phyloP scores from a whole-genome alignment of 78 protist species.

The Cavenderia fasciculata region DNA sequence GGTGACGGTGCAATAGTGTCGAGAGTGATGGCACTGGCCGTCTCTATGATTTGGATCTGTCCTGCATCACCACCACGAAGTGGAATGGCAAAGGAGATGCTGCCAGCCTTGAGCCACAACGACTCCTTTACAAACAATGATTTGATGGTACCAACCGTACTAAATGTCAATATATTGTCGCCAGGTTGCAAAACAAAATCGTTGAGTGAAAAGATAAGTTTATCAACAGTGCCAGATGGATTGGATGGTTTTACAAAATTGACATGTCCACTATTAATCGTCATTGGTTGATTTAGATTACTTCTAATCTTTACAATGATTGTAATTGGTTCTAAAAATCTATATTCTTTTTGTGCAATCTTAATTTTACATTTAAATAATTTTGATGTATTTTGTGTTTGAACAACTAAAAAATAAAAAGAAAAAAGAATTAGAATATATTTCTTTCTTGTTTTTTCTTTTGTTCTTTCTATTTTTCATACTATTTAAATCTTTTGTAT shows the following conservation, averaged over 20 bases:
- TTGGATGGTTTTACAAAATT: not conserved
- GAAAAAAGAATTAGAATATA: not conserved
- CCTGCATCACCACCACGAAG: not conserved
- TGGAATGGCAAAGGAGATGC: slow-evolving; percentile 29
- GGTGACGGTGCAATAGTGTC: slow-evolving; percentile 44
- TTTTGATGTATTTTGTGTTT: slow-evolving; percentile 52
- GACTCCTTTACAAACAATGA: slow-evolving; percentile 60
- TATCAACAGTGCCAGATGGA: slow-evolving; percentile 20
- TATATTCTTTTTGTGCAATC: not conserved
- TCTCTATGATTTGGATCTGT: slow-evolving; percentile 37
- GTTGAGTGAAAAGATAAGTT: slow-evolving; percentile 6
- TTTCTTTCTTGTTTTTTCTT: not conserved
- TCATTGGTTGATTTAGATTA: slow-evolving; percentile 4
- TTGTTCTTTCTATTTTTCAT: not conserved
- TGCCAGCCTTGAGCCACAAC: slow-evolving; percentile 31
- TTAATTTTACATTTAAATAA: slow-evolving; percentile 33
- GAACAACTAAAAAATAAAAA: not conserved
- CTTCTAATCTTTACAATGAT: slow-evolving; percentile 24
- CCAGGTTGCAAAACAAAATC: slow-evolving; percentile 53
- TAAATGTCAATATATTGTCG: no score
- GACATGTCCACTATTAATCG: slow-evolving; percentile 4
- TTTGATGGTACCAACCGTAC: slow-evolving; percentile 4
- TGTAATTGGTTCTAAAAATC: slow-evolving; percentile 50
- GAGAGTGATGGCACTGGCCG: slow-evolving; percentile 24
- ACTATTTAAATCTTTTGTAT: slow-evolving; percentile 4